A percentile compares a stretch with the other conserved stretches of the same genome.
phyloP scores from a whole-genome alignment of 495 filamentous ascomycete genomes.

The Usnea hakonensis region DNA sequence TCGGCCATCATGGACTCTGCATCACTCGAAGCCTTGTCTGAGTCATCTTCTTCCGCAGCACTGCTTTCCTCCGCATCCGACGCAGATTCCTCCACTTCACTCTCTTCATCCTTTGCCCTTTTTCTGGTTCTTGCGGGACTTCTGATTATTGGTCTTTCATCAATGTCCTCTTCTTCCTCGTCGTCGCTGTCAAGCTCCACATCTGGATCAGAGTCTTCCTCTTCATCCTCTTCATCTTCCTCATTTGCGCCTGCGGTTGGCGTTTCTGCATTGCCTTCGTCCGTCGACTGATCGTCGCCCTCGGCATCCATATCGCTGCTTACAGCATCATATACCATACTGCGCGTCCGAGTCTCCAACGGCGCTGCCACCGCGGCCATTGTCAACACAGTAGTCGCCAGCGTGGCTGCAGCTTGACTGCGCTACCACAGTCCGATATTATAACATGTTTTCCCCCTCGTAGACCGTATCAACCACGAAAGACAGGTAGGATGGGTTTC shows the following conservation, averaged over 20 bases:
- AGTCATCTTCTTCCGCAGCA: constrained; percentile 37
- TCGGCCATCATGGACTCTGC: constrained; percentile 60
- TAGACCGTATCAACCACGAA: neutral
- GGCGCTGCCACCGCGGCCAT: constrained; percentile 45
- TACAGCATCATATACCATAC: constrained; percentile 31
- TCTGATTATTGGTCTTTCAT: neutral
- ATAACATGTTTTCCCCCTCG: neutral
- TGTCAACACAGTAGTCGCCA: constrained; percentile 40
- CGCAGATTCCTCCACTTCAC: constrained; percentile 18
- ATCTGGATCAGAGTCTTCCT: constrained; percentile 36
- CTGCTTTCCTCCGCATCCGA: constrained; percentile 20
- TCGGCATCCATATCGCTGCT: constrained; percentile 49
- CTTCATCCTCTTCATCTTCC: constrained; percentile 36
- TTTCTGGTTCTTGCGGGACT: constrained; percentile 6
- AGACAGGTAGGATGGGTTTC: neutral
- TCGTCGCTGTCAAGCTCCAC: constrained; percentile 36
- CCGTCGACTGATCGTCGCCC: constrained; percentile 44
- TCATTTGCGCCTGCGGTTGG: constrained; percentile 1
- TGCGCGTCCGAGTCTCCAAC: constrained; percentile 35
- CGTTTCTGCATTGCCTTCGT: constrained; percentile 27
- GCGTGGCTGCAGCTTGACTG: constrained; percentile 25
- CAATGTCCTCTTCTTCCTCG: constrained; percentile 35
- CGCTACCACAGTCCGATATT: constrained; percentile 12
- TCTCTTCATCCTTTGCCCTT: constrained; percentile 10
- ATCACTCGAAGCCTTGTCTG: constrained; percentile 48